Evolutionary conservation across 2,329 filamentous ascomycete genomes (phyloP).

Genomic region (Cytospora schulzeri): DNA sequence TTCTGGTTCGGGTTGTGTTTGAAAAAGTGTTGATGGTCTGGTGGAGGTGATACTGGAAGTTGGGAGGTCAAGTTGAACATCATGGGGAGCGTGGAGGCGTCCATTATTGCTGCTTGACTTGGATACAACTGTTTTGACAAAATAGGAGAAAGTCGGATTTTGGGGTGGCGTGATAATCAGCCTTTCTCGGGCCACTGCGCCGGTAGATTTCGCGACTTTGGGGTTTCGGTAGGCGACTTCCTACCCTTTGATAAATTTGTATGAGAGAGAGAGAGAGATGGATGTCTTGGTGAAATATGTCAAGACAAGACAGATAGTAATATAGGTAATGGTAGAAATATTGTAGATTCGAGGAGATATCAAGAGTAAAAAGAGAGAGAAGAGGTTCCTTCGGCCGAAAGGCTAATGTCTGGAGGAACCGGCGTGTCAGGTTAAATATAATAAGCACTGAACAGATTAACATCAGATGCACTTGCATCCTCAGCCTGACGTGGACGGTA

Average conservation of each 20-base stretch:
- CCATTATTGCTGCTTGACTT: constrained; percentile 14
- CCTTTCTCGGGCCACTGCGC: constrained; percentile 26
- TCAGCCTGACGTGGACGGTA: constrained; percentile 12
- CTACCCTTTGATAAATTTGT: constrained; percentile 6
- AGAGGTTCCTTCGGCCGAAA: constrained; percentile 18
- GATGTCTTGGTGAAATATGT: neutral
- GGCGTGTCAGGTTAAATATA: constrained; percentile 15
- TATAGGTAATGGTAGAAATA: neutral
- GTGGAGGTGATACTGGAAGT: constrained; percentile 44
- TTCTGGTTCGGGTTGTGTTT: constrained; percentile 22
- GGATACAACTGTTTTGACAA: neutral
- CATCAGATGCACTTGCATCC: constrained; percentile 21
- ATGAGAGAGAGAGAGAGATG: neutral
- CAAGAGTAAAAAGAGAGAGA: neutral
- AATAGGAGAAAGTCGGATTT: constrained; percentile 22
- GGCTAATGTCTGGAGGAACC: constrained; percentile 1
- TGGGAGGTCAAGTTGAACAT: constrained; percentile 32
- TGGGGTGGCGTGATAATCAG: constrained; percentile 26
- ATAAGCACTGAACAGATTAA: constrained; percentile 20
- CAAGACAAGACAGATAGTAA: constrained; percentile 4
- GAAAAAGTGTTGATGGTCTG: constrained; percentile 41
- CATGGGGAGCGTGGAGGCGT: constrained; percentile 23
- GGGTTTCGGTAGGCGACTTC: constrained; percentile 7
- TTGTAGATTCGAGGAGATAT: neutral
- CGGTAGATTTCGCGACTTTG: constrained; percentile 9